Evolutionary conservation across 2,329 filamentous ascomycete genomes (phyloP).

Genomic region (Epichloe amarillans): DNA sequence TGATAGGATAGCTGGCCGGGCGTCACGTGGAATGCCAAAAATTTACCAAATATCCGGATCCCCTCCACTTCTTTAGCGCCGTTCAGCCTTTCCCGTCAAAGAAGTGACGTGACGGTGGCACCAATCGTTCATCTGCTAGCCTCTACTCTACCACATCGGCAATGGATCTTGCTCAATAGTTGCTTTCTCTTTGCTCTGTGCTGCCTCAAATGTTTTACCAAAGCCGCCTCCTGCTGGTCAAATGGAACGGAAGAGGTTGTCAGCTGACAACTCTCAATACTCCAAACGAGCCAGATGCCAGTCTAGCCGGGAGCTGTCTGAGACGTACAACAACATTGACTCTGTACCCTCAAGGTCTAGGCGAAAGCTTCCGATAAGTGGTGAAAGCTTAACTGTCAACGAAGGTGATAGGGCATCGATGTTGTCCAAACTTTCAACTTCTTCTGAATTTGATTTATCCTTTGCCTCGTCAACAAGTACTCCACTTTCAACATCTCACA

Average conservation of each 20-base stretch:
- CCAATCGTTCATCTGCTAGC: slow-evolving; percentile 1
- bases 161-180: not conserved
- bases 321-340: slow-evolving; percentile 1
- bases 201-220: not conserved
- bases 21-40: not conserved
- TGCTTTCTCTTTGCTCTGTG: not conserved
- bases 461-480: not conserved
- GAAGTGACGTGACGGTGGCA: not conserved
- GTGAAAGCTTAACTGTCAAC: too few relatives aligned
- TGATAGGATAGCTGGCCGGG: not conserved
- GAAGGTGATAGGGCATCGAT: not conserved
- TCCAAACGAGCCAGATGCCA: slow-evolving; percentile 2
- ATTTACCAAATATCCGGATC: not conserved
- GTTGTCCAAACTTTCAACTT: not conserved
- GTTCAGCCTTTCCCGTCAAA: not conserved
- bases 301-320: slow-evolving; percentile 6
- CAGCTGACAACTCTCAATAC: not conserved
- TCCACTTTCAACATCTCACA: not conserved
- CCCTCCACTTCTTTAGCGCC: slow-evolving; percentile 1
- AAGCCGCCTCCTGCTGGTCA: not conserved
- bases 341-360: slow-evolving; percentile 1
- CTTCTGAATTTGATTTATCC: not conserved
- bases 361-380: not conserved
- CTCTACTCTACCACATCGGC: not conserved
- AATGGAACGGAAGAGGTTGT: slow-evolving; percentile 6